Percentiles rank a stretch among this genome's conserved stretches.
phyloP scores from a whole-genome alignment of 2,329 filamentous ascomycete genomes.

The Dactylonectria macrodidyma region DNA sequence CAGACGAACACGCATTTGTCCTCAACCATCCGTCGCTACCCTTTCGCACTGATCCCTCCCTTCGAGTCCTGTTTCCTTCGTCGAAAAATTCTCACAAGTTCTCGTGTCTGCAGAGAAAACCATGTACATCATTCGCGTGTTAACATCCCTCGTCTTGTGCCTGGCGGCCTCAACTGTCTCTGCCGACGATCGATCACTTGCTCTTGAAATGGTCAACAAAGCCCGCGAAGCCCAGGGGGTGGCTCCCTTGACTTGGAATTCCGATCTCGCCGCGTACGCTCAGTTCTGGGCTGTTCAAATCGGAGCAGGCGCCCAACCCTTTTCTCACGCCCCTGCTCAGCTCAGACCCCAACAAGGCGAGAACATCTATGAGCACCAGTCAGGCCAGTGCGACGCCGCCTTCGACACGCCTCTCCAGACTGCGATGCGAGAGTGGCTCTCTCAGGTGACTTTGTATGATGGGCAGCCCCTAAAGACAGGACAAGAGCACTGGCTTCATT shows the following conservation, averaged over 20 bases:
- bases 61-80: not conserved
- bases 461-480: slow-evolving; percentile 51
- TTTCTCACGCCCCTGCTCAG: slow-evolving; percentile 50
- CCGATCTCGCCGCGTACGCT: slow-evolving; percentile 51
- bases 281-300: slow-evolving; percentile 54
- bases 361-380: slow-evolving; percentile 51
- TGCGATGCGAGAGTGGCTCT: slow-evolving; percentile 51
- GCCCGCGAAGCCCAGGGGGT: slow-evolving; percentile 49
- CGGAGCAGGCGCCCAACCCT: slow-evolving; percentile 48
- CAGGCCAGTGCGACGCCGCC: slow-evolving; percentile 48
- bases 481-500: slow-evolving; percentile 55
- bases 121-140: slow-evolving; percentile 27
- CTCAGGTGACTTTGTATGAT: slow-evolving; percentile 48
- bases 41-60: not conserved
- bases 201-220: slow-evolving; percentile 51
- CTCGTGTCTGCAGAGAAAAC: not conserved
- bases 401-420: slow-evolving; percentile 51
- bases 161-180: slow-evolving; percentile 26
- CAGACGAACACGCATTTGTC: not conserved
- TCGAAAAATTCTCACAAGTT: not conserved
- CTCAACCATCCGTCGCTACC: not conserved
- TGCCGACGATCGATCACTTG: slow-evolving; percentile 42
- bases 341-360: slow-evolving; percentile 54
- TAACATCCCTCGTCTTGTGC: slow-evolving; percentile 35
- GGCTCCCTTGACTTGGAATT: slow-evolving; percentile 49